A percentile compares a stretch with the other conserved stretches of the same genome.
Conservation (phyloP, 805 yeast genomes). For the Wickerhamiella azymoides region DNA sequence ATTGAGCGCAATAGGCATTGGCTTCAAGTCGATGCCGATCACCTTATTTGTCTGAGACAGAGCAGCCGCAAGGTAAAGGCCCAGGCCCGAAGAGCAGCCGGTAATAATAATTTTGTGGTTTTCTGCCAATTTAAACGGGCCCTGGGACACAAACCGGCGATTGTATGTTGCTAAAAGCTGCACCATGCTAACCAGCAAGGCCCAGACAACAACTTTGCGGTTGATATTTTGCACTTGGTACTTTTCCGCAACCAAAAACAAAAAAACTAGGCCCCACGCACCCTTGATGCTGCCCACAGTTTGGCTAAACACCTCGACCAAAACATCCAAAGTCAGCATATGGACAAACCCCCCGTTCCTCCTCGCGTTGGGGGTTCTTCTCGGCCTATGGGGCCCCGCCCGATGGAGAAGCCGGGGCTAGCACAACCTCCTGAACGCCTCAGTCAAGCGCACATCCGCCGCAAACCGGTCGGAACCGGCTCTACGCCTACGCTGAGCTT, state of each 20-base stretch:
- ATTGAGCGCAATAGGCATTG: conserved; percentile 11
- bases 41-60: conserved; percentile 12
- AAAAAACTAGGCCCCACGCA: conserved; percentile 9
- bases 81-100: conserved; percentile 20
- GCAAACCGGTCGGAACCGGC: neutral
- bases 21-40: conserved; percentile 13
- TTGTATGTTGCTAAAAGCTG: neutral
- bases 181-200: neutral
- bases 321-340: conserved; percentile 8
- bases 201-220: neutral
- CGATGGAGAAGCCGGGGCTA: neutral
- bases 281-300: conserved; percentile 10
- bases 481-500: no score
- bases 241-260: neutral
- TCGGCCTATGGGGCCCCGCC: neutral
- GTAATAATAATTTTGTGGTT: conserved; percentile 16
- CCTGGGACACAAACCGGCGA: neutral
- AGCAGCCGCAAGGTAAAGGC: conserved; percentile 17
- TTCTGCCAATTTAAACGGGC: neutral
- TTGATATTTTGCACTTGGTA: neutral
- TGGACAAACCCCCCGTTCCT: neutral
- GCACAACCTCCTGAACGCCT: neutral
- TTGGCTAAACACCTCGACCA: conserved; percentile 5
- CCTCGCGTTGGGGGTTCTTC: neutral
- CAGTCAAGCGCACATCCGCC: neutral